Percentiles rank a stretch among this genome's conserved stretches.
phyloP scores from a whole-genome alignment of 768 basidiomycete species.

The Harrya chromipes region DNA sequence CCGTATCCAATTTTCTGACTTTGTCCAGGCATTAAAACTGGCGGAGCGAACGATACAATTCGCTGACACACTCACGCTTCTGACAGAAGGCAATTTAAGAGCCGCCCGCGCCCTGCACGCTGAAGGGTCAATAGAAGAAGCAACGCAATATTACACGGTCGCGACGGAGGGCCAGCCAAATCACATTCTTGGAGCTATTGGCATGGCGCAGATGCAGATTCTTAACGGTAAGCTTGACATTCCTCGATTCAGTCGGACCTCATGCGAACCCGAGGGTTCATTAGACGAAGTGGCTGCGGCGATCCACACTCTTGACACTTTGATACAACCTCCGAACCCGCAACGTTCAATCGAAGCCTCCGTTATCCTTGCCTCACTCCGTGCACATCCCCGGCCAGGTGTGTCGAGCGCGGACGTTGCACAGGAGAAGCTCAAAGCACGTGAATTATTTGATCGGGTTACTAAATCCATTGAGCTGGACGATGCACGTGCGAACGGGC shows the following conservation, averaged over 20 bases:
- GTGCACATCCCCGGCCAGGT: conserved; percentile 78
- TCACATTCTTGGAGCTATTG: conserved; percentile 76
- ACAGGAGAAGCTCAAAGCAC: conserved; percentile 69
- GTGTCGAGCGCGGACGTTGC: conserved; percentile 69
- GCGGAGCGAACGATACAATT: conserved; percentile 94
- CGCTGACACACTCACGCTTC: conserved; percentile 79
- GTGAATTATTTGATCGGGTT: conserved; percentile 79
- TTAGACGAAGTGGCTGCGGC: conserved; percentile 81
- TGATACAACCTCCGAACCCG: conserved; percentile 63
- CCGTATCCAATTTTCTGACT: not conserved
- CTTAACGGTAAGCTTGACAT: conserved; percentile 58
- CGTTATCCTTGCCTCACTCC: conserved; percentile 85
- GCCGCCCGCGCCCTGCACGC: conserved; percentile 81
- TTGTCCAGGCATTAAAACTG: conserved; percentile 74
- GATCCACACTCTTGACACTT: conserved; percentile 78
- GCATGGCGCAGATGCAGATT: conserved; percentile 84
- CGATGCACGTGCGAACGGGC: conserved; percentile 46
- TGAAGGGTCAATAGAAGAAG: conserved; percentile 59
- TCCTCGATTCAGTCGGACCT: not conserved
- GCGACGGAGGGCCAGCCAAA: conserved; percentile 70
- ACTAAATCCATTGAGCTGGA: conserved; percentile 63
- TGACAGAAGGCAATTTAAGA: conserved; percentile 83
- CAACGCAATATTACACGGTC: conserved; percentile 65
- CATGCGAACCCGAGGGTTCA: not conserved
- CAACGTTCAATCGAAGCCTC: conserved; percentile 78